phyloP scores from a whole-genome alignment of 2,329 filamentous ascomycete species.

The Remersonia thermophila region DNA sequence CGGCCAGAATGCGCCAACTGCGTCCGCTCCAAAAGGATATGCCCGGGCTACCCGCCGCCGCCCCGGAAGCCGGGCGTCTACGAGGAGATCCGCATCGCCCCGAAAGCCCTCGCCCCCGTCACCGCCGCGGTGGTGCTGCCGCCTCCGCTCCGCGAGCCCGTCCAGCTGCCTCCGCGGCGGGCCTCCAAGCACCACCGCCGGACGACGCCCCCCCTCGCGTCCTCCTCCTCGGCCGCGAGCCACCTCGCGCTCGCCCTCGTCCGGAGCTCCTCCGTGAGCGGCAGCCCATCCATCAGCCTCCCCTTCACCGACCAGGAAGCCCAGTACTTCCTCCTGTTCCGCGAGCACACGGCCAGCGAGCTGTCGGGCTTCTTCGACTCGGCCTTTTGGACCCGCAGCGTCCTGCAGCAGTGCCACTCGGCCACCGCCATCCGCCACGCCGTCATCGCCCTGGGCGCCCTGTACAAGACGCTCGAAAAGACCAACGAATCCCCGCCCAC shows the following conservation, averaged over 20 bases:
- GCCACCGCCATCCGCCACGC: slow-evolving; percentile 51
- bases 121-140: slow-evolving; percentile 12
- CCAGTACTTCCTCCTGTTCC: slow-evolving; percentile 51
- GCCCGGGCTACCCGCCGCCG: slow-evolving; percentile 50
- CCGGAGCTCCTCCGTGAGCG: slow-evolving; percentile 24
- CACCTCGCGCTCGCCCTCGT: neutral
- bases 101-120: slow-evolving; percentile 26
- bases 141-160: slow-evolving; percentile 14
- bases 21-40: slow-evolving; percentile 43
- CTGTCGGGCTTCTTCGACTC: slow-evolving; percentile 56
- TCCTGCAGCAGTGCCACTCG: slow-evolving; percentile 50
- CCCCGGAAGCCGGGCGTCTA: slow-evolving; percentile 33
- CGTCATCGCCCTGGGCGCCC: slow-evolving; percentile 51
- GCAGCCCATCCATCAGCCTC: slow-evolving; percentile 33
- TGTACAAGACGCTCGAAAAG: slow-evolving; percentile 55
- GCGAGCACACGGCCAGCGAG: slow-evolving; percentile 47
- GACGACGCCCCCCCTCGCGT: slow-evolving; percentile 24
- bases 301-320: slow-evolving; percentile 39
- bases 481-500: slow-evolving; percentile 37
- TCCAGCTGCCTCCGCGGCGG: slow-evolving; percentile 15
- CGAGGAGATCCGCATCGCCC: slow-evolving; percentile 38
- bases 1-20: slow-evolving; percentile 50
- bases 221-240: slow-evolving; percentile 15
- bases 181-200: slow-evolving; percentile 21
- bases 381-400: slow-evolving; percentile 50